These are phyloP conservation scores for Ophiosphaerella herpotricha DNA, from an alignment of 2,329 filamentous ascomycete species.

Conservation along the genomic window DNA sequence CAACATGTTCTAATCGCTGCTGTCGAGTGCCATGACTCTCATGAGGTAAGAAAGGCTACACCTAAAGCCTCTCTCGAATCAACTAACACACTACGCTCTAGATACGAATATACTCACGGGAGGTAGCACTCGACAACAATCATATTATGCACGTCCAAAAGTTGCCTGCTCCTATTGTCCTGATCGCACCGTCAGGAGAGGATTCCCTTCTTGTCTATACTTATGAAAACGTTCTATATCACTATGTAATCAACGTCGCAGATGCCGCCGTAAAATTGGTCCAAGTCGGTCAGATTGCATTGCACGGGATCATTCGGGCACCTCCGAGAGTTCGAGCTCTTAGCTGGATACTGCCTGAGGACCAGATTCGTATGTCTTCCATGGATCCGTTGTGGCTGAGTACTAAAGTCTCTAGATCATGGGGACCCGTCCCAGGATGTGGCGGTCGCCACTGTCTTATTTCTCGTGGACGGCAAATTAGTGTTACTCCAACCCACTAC, in stretches of 20 bases:
- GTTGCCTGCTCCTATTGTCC: constrained; percentile 83
- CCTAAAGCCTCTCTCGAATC: background rate
- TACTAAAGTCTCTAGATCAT: constrained; percentile 58
- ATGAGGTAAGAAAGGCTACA: constrained; percentile 60
- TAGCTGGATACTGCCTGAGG: constrained; percentile 93
- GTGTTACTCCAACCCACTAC: constrained; percentile 87
- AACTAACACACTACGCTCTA: constrained; percentile 33
- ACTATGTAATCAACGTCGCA: constrained; percentile 82
- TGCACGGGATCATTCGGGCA: constrained; percentile 93
- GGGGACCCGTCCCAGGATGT: constrained; percentile 97
- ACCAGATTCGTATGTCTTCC: constrained; percentile 68
- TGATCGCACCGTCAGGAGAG: constrained; percentile 85
- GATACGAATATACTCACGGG: constrained; percentile 90
- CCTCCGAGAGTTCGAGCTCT: constrained; percentile 89
- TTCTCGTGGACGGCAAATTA: constrained; percentile 96
- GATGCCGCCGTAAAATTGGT: constrained; percentile 75
- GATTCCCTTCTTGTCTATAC: constrained; percentile 97
- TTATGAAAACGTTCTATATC: constrained; percentile 92
- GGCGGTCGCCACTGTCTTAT: constrained; percentile 87
- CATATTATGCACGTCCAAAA: constrained; percentile 76
- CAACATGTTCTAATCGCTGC: constrained; percentile 93
- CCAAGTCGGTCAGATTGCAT: constrained; percentile 96
- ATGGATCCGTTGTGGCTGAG: background rate
- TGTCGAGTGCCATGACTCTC: constrained; percentile 81
- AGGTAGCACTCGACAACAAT: constrained; percentile 74